Conservation (phyloP, 169 alveolate genomes). For the Plasmodium relictum region DNA sequence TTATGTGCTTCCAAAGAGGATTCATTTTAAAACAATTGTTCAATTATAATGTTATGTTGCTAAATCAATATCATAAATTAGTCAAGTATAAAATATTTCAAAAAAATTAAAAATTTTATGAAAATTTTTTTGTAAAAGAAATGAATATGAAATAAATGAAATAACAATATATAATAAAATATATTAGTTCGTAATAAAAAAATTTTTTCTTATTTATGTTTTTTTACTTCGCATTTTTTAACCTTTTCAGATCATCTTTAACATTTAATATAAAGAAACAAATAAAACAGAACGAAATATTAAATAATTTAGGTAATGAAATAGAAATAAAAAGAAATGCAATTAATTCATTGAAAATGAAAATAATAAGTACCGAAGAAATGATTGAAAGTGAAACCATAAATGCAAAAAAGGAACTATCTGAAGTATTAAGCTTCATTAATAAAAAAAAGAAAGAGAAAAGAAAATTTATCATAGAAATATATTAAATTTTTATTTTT, state of each 20-base stretch:
- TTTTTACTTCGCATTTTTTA: background rate
- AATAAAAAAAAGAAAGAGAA: background rate
- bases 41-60: constrained; percentile 41
- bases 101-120: too few species aligned
- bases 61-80: constrained; percentile 54
- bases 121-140: background rate
- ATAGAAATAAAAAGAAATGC: constrained; percentile 38
- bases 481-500: background rate
- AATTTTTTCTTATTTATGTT: background rate
- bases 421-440: constrained; percentile 15
- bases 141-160: background rate
- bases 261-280: constrained; percentile 57
- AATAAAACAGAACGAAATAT: constrained; percentile 16
- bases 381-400: constrained; percentile 44
- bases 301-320: constrained; percentile 18
- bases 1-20: constrained; percentile 31
- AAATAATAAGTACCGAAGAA: constrained; percentile 30
- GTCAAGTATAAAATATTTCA: constrained; percentile 15
- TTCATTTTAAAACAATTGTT: constrained; percentile 33
- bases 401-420: constrained; percentile 45
- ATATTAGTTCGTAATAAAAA: background rate
- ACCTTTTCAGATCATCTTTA: constrained; percentile 43
- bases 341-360: constrained; percentile 32
- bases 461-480: background rate
- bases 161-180: background rate